Percentiles rank a stretch among this genome's conserved stretches.
Conservation (phyloP, 768 basidiomycete species). For the Boletus pseudopeckii region DNA sequence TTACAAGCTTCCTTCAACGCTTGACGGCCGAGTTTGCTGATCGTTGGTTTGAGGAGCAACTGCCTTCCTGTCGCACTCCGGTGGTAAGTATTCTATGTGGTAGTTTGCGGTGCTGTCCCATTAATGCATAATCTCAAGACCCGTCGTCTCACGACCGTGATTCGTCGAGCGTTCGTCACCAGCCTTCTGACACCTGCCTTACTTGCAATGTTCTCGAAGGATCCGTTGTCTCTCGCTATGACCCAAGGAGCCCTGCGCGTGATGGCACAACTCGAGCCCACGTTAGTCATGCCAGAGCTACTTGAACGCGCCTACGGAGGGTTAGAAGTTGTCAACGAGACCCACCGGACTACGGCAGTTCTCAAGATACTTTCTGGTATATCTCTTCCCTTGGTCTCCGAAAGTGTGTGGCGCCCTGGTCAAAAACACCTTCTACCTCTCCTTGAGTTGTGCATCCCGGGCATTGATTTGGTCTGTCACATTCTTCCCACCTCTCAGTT, state of each 20-base stretch:
- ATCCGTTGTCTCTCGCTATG: conserved; percentile 73
- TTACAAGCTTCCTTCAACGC: conserved; percentile 81
- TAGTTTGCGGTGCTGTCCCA: not conserved
- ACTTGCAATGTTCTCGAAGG: conserved; percentile 89
- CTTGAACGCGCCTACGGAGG: conserved; percentile 90
- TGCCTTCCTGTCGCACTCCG: conserved; percentile 75
- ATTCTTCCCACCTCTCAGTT: not conserved
- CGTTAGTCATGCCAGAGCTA: conserved; percentile 84
- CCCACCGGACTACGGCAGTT: conserved; percentile 89
- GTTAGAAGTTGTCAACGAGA: conserved; percentile 92
- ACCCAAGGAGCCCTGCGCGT: conserved; percentile 77
- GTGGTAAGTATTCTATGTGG: conserved; percentile 35
- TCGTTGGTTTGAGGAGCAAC: conserved; percentile 77
- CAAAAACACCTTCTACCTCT: conserved; percentile 87
- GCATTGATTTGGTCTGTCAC: conserved; percentile 75
- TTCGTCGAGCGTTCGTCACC: conserved; percentile 78
- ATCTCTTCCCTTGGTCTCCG: conserved; percentile 70
- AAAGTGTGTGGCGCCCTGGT: conserved; percentile 78
- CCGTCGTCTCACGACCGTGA: conserved; percentile 74
- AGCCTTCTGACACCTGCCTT: conserved; percentile 83
- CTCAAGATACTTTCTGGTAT: conserved; percentile 80
- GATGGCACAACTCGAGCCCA: conserved; percentile 78
- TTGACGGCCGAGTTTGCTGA: conserved; percentile 74
- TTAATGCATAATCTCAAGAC: conserved; percentile 37
- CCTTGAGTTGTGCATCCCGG: conserved; percentile 85